Conservation (phyloP, 2,329 filamentous ascomycete species). For the Aspergillaceae sp. region DNA sequence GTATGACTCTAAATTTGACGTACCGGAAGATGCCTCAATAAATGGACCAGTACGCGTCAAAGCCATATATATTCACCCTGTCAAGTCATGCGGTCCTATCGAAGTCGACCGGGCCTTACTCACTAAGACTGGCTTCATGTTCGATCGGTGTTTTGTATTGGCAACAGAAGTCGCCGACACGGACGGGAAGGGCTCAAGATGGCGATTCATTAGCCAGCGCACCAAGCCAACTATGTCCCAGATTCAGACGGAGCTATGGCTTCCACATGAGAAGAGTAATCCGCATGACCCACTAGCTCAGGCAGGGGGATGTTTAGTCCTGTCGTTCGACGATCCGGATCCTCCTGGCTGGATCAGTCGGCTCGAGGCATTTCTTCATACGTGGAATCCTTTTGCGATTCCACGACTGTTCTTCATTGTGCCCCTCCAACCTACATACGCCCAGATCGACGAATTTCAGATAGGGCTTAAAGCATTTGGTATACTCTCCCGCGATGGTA, state of each 20-base stretch:
- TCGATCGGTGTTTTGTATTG: conserved; percentile 14
- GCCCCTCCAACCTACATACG: conserved; percentile 4
- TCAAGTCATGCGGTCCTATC: conserved; percentile 14
- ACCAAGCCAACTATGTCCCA: conserved; percentile 15
- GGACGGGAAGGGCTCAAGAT: conserved; percentile 3
- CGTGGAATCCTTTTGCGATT: conserved; percentile 5
- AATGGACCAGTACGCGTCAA: conserved; percentile 9
- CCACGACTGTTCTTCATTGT: conserved; percentile 7
- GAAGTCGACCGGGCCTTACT: conserved; percentile 12
- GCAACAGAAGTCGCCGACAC: conserved; percentile 6
- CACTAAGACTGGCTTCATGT: conserved; percentile 14
- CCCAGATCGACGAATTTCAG: conserved; percentile 2
- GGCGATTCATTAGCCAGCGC: conserved; percentile 19
- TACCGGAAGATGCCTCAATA: not conserved
- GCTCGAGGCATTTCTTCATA: conserved; percentile 6
- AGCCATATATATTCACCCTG: conserved; percentile 13
- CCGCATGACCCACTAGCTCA: conserved; percentile 6
- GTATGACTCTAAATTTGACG: conserved; percentile 2
- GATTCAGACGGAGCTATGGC: conserved; percentile 13
- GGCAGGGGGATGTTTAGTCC: conserved; percentile 10
- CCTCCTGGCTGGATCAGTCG: conserved; percentile 2
- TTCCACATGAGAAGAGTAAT: conserved; percentile 7
- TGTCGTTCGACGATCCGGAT: conserved; percentile 9
- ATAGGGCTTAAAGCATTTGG: conserved; percentile 4
- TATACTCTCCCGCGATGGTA: conserved; percentile 8